Evolutionary conservation across 2,329 filamentous ascomycete genomes (phyloP).

Genomic region (Daldinia eschscholtzii): DNA sequence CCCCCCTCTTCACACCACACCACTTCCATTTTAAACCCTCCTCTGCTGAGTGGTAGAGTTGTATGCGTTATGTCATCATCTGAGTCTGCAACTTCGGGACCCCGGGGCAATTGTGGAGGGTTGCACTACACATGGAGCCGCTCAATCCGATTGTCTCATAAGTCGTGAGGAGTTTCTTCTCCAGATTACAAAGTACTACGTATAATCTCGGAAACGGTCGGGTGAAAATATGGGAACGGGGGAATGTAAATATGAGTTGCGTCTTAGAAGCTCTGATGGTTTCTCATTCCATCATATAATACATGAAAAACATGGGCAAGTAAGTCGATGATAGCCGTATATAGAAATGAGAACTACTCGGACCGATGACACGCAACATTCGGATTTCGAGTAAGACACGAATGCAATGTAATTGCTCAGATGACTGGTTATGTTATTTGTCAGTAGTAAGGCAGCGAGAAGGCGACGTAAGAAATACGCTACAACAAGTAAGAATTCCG

Average conservation of each 20-base stretch:
- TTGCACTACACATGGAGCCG: slow-evolving; percentile 31
- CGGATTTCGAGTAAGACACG: slow-evolving; percentile 18
- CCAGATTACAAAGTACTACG: not conserved
- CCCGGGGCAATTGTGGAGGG: slow-evolving; percentile 32
- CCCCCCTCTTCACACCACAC: not conserved
- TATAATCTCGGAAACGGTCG: slow-evolving; percentile 8
- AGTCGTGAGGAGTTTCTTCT: slow-evolving; percentile 1
- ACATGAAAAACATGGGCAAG: not conserved
- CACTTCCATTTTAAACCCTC: slow-evolving; percentile 11
- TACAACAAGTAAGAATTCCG: slow-evolving; percentile 3
- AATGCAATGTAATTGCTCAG: slow-evolving; percentile 14
- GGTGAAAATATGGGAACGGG: not conserved
- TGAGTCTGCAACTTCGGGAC: slow-evolving; percentile 32
- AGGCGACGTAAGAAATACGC: slow-evolving; percentile 11
- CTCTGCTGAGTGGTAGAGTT: slow-evolving; percentile 14
- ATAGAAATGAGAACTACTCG: not conserved
- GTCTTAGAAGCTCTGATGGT: not conserved
- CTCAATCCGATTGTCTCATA: slow-evolving; percentile 16
- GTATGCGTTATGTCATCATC: slow-evolving; percentile 38
- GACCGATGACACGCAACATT: slow-evolving; percentile 10
- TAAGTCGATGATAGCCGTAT: not conserved
- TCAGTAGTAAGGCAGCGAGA: not conserved
- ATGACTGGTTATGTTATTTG: not conserved
- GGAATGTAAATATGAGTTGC: not conserved
- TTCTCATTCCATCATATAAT: slow-evolving; percentile 9